Evolutionary conservation across 164 flowering plant genomes (phyloP).

Genomic region (Sedum album): DNA sequence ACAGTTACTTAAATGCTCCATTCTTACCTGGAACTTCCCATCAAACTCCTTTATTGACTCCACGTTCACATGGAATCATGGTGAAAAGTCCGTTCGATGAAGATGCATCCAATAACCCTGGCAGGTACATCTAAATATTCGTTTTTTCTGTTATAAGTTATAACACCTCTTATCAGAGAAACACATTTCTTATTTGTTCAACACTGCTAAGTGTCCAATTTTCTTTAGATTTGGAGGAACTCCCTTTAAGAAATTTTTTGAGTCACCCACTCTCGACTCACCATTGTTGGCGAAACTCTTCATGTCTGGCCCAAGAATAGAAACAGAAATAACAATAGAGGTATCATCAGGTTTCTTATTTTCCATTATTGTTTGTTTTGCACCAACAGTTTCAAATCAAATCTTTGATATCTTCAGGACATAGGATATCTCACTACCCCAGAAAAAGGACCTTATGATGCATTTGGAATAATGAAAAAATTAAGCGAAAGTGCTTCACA

Average conservation of each 20-base stretch:
- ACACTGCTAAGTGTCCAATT: neutral
- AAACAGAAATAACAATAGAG: conserved; percentile 75
- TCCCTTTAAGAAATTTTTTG: conserved; percentile 63
- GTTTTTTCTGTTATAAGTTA: neutral
- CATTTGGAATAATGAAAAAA: conserved; percentile 48
- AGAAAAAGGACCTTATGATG: conserved; percentile 41
- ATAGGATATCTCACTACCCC: conserved; percentile 45
- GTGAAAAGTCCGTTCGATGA: conserved; percentile 19
- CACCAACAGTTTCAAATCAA: neutral
- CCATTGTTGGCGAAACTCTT: conserved; percentile 78
- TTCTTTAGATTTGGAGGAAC: conserved; percentile 64
- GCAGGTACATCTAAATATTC: neutral
- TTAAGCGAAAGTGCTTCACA: conserved; percentile 43
- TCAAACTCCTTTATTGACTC: conserved; percentile 6
- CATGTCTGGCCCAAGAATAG: conserved; percentile 60
- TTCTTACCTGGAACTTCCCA: neutral
- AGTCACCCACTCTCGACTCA: conserved; percentile 95
- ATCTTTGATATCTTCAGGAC: conserved; percentile 26
- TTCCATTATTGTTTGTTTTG: neutral
- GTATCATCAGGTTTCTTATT: conserved; percentile 21
- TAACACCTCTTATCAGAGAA: neutral
- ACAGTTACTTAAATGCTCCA: neutral
- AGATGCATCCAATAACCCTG: neutral
- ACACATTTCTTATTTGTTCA: neutral
- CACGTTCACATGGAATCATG: conserved; percentile 27